These are phyloP conservation scores for Lyophyllum semitale DNA, from an alignment of 768 basidiomycete genomes.

Conservation along the genomic window DNA sequence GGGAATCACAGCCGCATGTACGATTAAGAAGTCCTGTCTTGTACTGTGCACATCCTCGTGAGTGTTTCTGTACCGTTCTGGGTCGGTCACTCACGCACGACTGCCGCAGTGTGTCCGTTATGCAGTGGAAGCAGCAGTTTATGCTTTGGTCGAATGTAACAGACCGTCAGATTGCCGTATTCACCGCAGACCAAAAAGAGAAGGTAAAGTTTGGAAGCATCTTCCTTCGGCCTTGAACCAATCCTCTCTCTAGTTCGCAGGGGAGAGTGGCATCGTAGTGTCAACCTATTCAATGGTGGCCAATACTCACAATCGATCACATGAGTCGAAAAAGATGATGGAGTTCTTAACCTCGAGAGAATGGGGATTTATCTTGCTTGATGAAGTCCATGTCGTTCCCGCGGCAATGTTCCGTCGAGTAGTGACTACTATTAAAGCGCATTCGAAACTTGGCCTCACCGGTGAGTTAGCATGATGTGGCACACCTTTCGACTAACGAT, in stretches of 20 bases:
- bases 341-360: constrained; percentile 97
- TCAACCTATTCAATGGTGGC: constrained; percentile 99
- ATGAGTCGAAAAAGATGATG: constrained; percentile 99
- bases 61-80: constrained; percentile 32
- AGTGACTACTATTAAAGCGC: constrained; percentile 97
- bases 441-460: constrained; percentile 96
- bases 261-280: constrained; percentile 96
- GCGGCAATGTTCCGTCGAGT: constrained; percentile 98
- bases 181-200: constrained; percentile 97
- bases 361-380: constrained; percentile 97
- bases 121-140: constrained; percentile 99
- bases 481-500: not conserved
- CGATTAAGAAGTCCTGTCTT: constrained; percentile 98
- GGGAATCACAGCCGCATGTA: constrained; percentile 99
- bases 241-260: constrained; percentile 70
- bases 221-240: constrained; percentile 4
- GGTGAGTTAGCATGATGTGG: constrained; percentile 48
- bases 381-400: constrained; percentile 98
- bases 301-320: constrained; percentile 97
- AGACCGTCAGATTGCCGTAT: constrained; percentile 94
- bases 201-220: constrained; percentile 53
- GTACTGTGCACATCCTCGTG: constrained; percentile 98
- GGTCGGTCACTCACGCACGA: constrained; percentile 12
- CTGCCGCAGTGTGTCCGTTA: constrained; percentile 75
- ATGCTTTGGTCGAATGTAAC: constrained; percentile 99